Base-by-base conservation (phyloP, 2,329 filamentous ascomycete genomes). In the Diatrype stigma region DNA sequence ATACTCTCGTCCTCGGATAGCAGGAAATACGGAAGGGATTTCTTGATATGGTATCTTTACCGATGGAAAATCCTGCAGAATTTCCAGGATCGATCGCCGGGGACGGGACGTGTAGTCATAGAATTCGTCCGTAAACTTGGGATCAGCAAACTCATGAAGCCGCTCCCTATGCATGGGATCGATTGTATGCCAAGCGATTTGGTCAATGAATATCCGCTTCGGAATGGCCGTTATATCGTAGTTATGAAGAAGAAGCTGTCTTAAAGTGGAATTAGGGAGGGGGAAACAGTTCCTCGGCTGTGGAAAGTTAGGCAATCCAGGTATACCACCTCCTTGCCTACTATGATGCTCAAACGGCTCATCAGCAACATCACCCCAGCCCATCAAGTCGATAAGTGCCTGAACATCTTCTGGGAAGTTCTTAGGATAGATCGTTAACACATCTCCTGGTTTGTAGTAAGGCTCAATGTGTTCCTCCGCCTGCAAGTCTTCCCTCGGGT, bases 61-160 rank as follows among this genome's bases (percentile, higher is more conserved):
- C 0, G 82, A 86, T 40, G 87, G 81, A 61, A 99, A 99, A 60
- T 99, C 94, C 51, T 93, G 85, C 26, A 99, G 79, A 3, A 96
- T 87, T 70, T 99, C 94, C 6, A 99, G 75, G 51, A 97, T 96
- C 52, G 89, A 95, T 32, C 94, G 86, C 32, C 91, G 86, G 1
- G 93, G 89, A 8, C 94, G 85, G 0, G 92, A 92, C 1, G 94
- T 94, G 66, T 99, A 99, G 70, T 99, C 93, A 72, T 90, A 97
- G 50, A 96, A 86, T 60, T 99, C 94, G 60, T 97, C 91, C 6
- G 93, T 82, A 60, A 86, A 89, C 44, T 87, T 80, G 0, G 90
- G 84, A 60, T 87, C 81, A 1, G 85, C 85, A 61, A 99, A 94
- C 64, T 99, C 94, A 8, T 87, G 70, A 0, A 99, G 80, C 2